These are phyloP conservation scores for Fusarium sp. DNA, from an alignment of 2,329 filamentous ascomycete species.

Conservation along the genomic window DNA sequence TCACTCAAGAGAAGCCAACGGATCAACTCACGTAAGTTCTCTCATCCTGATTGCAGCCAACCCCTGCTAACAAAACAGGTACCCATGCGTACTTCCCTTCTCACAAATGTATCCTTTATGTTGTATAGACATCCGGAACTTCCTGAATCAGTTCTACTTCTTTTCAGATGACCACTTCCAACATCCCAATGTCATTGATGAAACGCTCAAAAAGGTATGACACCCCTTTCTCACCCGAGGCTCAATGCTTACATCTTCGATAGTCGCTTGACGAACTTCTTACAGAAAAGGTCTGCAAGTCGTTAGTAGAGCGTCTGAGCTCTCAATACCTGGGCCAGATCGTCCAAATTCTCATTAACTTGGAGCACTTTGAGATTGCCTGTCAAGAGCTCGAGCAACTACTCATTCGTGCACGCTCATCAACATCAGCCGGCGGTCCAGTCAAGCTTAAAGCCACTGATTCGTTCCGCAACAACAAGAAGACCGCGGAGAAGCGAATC, in stretches of 20 bases:
- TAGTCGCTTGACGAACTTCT: conserved; percentile 95
- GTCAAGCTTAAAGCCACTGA: conserved; percentile 85
- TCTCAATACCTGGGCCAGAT: conserved; percentile 98
- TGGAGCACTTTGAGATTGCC: conserved; percentile 95
- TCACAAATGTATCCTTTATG: conserved; percentile 99
- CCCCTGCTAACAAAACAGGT: conserved; percentile 59
- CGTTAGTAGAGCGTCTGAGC: conserved; percentile 84
- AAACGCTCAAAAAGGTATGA: conserved; percentile 80
- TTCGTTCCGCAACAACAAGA: conserved; percentile 89
- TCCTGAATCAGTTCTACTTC: conserved; percentile 97
- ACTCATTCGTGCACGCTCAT: conserved; percentile 84
- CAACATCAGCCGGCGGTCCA: conserved; percentile 81
- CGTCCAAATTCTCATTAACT: conserved; percentile 96
- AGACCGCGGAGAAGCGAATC: conserved; percentile 95
- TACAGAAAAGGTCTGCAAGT: conserved; percentile 89
- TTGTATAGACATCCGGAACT: conserved; percentile 98
- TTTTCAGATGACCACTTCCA: conserved; percentile 97
- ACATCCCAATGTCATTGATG: conserved; percentile 88
- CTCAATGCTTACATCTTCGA: neutral
- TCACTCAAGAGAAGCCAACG: conserved; percentile 80
- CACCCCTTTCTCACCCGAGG: accelerated
- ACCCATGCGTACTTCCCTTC: conserved; percentile 95
- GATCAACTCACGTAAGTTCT: conserved; percentile 76
- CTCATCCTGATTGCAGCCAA: neutral
- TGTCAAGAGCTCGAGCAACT: conserved; percentile 90